Evolutionary conservation across 345 rosid species (phyloP).

Genomic region (Salix purpurea): DNA sequence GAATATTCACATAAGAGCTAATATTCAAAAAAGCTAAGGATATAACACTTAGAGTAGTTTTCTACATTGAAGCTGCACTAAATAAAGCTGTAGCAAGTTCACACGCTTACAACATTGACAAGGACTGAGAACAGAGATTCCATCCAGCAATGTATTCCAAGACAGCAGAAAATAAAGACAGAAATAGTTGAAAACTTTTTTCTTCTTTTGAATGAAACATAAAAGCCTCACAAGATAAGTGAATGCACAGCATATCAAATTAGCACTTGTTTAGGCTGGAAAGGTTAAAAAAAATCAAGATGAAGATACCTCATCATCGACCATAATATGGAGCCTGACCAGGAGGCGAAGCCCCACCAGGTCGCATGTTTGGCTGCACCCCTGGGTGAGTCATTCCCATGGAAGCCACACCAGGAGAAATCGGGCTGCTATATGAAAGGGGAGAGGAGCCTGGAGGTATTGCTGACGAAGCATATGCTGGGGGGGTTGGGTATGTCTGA

Average conservation of each 20-base stretch:
- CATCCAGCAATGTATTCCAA: neutral
- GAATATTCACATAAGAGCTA: no score
- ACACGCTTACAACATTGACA: neutral
- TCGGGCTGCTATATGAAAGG: constrained; percentile 22
- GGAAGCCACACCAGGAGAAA: constrained; percentile 16
- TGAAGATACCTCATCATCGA: constrained; percentile 24
- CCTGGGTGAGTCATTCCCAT: constrained; percentile 34
- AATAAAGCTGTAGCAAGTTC: no score
- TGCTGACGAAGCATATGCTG: constrained; percentile 28
- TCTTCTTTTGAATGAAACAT: neutral
- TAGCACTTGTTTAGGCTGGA: neutral
- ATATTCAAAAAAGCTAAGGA: neutral
- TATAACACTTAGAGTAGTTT: no score
- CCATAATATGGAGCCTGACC: constrained; percentile 42
- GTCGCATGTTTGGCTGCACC: constrained; percentile 25
- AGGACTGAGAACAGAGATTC: neutral
- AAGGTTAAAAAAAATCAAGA: neutral
- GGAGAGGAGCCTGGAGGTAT: constrained; percentile 38
- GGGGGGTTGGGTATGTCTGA: constrained; percentile 29
- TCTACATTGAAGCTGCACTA: no score
- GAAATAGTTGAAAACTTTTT: neutral
- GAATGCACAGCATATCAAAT: neutral
- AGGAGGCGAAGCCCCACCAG: constrained; percentile 30
- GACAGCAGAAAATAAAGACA: neutral
- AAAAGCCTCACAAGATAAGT: constrained; percentile 1